phyloP scores from a whole-genome alignment of 495 filamentous ascomycete species.

The Penicillium roqueforti region DNA sequence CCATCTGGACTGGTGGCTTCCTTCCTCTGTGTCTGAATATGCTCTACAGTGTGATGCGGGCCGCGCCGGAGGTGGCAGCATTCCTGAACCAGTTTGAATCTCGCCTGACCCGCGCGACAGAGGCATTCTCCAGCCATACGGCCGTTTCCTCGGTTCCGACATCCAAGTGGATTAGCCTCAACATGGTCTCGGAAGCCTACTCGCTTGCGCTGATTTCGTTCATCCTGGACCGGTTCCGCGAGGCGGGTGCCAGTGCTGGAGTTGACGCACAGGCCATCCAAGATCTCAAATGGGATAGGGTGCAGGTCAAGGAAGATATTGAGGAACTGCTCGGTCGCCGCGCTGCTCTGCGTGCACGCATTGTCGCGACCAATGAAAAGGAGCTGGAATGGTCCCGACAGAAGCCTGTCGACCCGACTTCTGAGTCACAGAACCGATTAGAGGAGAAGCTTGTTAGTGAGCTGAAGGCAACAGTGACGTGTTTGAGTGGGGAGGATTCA shows the following conservation, averaged over 20 bases:
- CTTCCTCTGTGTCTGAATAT: conserved; percentile 89
- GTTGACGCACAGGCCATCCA: conserved; percentile 58
- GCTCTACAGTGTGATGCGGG: conserved; percentile 70
- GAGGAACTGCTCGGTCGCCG: conserved; percentile 66
- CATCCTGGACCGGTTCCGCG: conserved; percentile 59
- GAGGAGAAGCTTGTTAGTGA: conserved; percentile 70
- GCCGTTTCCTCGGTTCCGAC: conserved; percentile 29
- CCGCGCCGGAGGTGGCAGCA: conserved; percentile 75
- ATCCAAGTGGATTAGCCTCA: conserved; percentile 56
- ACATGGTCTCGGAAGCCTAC: conserved; percentile 70
- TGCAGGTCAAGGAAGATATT: conserved; percentile 67
- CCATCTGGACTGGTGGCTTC: conserved; percentile 84
- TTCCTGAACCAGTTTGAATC: conserved; percentile 83
- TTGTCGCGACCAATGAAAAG: conserved; percentile 65
- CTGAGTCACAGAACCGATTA: conserved; percentile 52
- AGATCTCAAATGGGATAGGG: conserved; percentile 67
- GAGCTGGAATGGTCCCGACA: conserved; percentile 62
- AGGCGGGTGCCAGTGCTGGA: conserved; percentile 53
- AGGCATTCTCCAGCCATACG: conserved; percentile 53
- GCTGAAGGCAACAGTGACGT: conserved; percentile 46
- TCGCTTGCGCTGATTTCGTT: conserved; percentile 67
- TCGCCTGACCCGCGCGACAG: conserved; percentile 60
- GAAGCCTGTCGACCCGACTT: conserved; percentile 36
- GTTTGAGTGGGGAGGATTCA: conserved; percentile 40
- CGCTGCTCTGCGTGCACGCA: conserved; percentile 57